Percentiles rank a stretch among this genome's conserved stretches.
Evolutionary conservation across 495 filamentous ascomycete species (phyloP).

Genomic region (Podospora bellae-mahoneyi): DNA sequence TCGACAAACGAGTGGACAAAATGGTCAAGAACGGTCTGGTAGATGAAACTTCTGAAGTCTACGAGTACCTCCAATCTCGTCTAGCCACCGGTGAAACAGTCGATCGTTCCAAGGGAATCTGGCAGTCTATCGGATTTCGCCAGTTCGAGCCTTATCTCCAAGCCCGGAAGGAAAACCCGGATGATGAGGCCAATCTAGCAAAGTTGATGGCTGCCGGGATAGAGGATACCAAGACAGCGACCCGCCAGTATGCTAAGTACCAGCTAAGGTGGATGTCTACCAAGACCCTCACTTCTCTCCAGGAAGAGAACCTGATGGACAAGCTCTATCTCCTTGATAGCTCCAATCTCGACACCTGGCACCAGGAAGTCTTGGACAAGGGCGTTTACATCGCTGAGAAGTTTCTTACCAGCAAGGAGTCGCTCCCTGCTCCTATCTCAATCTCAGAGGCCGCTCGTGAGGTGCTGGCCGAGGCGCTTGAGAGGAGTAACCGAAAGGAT

Average conservation of each 20-base stretch:
- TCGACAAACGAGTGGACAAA: conserved; percentile 71
- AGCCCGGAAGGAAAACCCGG: conserved; percentile 41
- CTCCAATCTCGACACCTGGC: conserved; percentile 57
- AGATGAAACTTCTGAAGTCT: conserved; percentile 61
- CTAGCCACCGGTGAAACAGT: conserved; percentile 50
- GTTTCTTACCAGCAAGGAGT: conserved; percentile 53
- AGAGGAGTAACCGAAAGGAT: conserved; percentile 43
- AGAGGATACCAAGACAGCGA: conserved; percentile 67
- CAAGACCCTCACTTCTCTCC: conserved; percentile 67
- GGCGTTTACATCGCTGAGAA: conserved; percentile 57
- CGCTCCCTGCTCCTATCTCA: conserved; percentile 57
- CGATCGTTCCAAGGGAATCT: conserved; percentile 78
- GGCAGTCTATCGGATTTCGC: conserved; percentile 94
- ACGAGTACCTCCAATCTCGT: conserved; percentile 49
- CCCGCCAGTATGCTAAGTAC: conserved; percentile 77
- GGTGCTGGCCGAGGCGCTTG: conserved; percentile 53
- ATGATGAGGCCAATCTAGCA: conserved; percentile 34
- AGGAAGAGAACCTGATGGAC: conserved; percentile 46
- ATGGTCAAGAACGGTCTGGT: conserved; percentile 77
- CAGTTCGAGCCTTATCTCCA: conserved; percentile 72
- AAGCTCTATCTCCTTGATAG: conserved; percentile 74
- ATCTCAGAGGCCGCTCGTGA: conserved; percentile 58
- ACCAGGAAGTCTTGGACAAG: conserved; percentile 55
- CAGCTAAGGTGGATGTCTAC: conserved; percentile 85
- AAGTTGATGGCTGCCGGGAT: conserved; percentile 38